Evolutionary conservation across 2,329 filamentous ascomycete species (phyloP), one percentile per base, ranked within the genome.

Genomic region (Ascomycota sp.): DNA sequence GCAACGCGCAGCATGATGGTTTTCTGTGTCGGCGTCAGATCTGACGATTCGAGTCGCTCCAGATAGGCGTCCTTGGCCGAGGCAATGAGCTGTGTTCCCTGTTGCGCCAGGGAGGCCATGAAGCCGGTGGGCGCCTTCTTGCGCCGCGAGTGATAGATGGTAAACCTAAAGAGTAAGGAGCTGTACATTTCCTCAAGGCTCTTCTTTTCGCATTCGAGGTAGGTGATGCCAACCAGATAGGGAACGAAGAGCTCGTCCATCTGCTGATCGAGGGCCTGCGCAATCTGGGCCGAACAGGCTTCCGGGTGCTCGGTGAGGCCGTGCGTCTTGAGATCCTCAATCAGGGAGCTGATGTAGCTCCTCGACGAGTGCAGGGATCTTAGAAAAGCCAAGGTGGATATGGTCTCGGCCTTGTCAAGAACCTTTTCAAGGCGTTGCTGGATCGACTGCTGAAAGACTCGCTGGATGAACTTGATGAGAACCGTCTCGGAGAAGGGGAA

Each of bases 401-500:
- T 74, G 5, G 78, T 80, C 38, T 81, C 78, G 11, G 89, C 89
- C 55, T 95, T 95, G 42, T 93, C 85, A 28, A 98, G 60, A 4
- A 98, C 85, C 70, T 92, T 80, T 48, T 98, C 89, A 8, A 98
- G 63, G 10, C 86, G 70, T 50, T 95, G 86, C 52, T 98, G 91
- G 36, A 98, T 85, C 2, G 86, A 95, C 52, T 98, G 89, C 47
- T 98, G 89, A 45, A 98, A 98, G 8, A 98, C 77, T 39, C 89
- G 69, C 52, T 98, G 89, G 30, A 98, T 65, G 43, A 98, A 98
- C 42, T 86, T 86, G 38, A 75, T 75, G 30, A 98, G 59, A 1
- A 98, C 89, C 35, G 86, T 85, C 43, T 98, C 89, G 41, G 92
- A 86, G 50, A 85, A 94, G 1, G 89, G 89, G 45, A 98, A 98